Conservation (phyloP, 768 basidiomycete genomes). For the Phylloporus arenicola region DNA sequence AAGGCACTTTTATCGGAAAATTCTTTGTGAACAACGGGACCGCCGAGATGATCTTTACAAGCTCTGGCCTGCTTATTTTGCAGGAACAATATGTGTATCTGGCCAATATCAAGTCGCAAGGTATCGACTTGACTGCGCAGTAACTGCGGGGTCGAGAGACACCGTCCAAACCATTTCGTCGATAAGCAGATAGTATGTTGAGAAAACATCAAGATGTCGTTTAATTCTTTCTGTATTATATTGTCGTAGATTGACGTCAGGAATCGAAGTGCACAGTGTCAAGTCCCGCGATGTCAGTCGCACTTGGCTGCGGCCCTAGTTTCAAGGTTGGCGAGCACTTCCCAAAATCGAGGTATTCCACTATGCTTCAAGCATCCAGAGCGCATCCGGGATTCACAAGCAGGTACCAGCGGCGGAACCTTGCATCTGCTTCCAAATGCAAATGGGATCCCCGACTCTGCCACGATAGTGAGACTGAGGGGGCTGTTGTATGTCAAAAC, state of each 20-base stretch:
- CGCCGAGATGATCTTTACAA: constrained; percentile 39
- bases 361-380: too few relatives aligned
- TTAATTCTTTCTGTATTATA: background rate
- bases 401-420: too few relatives aligned
- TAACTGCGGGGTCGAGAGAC: background rate
- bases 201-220: background rate
- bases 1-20: constrained; percentile 59
- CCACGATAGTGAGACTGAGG: background rate
- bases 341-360: too few relatives aligned
- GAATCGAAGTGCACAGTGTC: background rate
- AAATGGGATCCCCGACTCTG: background rate
- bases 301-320: too few relatives aligned
- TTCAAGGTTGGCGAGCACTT: too few relatives aligned
- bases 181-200: too few relatives aligned
- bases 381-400: too few relatives aligned
- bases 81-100: constrained; percentile 37
- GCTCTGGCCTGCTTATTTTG: constrained; percentile 36
- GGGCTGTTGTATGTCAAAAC: background rate
- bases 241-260: background rate
- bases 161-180: too few relatives aligned
- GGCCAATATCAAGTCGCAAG: constrained; percentile 33
- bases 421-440: background rate
- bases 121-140: constrained; percentile 11
- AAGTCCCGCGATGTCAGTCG: background rate
- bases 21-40: constrained; percentile 43